phyloP scores from a whole-genome alignment of 371 early-diverging fungal species.

The Coemansia sp. region DNA sequence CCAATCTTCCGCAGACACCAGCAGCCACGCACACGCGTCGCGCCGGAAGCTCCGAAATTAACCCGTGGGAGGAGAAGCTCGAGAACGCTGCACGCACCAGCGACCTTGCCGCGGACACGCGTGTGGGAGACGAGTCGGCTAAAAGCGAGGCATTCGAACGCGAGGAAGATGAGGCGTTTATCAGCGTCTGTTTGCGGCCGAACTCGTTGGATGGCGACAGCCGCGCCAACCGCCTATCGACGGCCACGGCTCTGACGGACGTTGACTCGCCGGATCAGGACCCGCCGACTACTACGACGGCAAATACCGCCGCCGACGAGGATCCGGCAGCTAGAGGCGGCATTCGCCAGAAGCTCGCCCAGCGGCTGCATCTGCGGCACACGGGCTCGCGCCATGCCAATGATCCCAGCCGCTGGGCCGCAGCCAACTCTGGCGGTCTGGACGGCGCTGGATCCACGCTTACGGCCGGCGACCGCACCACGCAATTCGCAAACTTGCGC shows the following conservation, averaged over 20 bases:
- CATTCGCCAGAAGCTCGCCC: slow-evolving; percentile 26
- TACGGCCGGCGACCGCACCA: slow-evolving; percentile 19
- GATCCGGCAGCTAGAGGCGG: slow-evolving; percentile 11
- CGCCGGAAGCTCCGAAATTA: not conserved
- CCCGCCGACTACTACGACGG: not conserved
- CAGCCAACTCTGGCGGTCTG: not conserved
- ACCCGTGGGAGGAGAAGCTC: slow-evolving; percentile 4
- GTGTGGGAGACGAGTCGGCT: not conserved
- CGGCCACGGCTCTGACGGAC: not conserved
- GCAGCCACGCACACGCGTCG: not conserved
- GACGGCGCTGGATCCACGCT: slow-evolving; percentile 6
- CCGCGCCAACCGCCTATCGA: slow-evolving; percentile 7
- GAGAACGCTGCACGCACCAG: not conserved
- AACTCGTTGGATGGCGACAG: not conserved
- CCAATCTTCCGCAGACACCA: slow-evolving; percentile 23
- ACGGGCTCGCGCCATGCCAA: slow-evolving; percentile 3
- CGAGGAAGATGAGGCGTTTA: slow-evolving; percentile 24
- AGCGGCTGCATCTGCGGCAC: slow-evolving; percentile 28
- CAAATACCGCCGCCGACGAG: slow-evolving; percentile 1
- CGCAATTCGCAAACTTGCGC: slow-evolving; percentile 33
- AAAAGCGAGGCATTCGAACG: slow-evolving; percentile 18
- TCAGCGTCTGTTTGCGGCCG: slow-evolving; percentile 12
- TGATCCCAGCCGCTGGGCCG: not conserved
- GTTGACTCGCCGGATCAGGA: not conserved
- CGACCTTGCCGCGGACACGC: not conserved